phyloP scores from a whole-genome alignment of 306 rosid genomes.

The Corylus heterophylla region DNA sequence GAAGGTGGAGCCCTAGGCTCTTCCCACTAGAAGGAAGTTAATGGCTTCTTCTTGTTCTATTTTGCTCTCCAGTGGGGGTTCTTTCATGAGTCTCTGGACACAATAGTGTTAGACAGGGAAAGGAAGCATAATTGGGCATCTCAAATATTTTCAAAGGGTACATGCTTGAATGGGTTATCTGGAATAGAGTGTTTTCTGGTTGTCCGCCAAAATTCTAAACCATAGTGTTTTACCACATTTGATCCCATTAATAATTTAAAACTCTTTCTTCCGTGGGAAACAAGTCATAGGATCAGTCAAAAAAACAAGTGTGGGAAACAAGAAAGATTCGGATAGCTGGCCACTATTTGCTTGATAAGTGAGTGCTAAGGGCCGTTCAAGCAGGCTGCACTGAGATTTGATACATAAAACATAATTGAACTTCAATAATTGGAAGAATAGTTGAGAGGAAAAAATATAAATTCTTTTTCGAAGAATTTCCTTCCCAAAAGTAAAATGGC shows the following conservation, averaged over 20 bases:
- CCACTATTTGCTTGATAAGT: too few species aligned
- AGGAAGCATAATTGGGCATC: background rate
- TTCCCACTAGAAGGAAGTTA: too few species aligned
- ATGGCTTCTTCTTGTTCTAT: background rate
- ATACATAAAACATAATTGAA: background rate
- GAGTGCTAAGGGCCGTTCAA: background rate
- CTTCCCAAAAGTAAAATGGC: slow-evolving; percentile 5
- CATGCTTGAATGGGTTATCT: background rate
- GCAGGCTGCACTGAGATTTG: slow-evolving; percentile 7
- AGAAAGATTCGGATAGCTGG: too few species aligned
- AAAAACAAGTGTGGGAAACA: background rate
- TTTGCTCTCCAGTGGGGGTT: background rate
- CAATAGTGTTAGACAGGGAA: background rate
- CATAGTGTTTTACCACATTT: too few species aligned
- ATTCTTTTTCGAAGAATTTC: background rate
- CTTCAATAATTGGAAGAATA: background rate
- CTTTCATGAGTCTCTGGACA: background rate
- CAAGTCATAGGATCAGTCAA: background rate
- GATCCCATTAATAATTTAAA: too few species aligned
- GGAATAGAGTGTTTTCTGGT: background rate
- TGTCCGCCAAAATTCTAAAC: too few species aligned
- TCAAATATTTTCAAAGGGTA: background rate
- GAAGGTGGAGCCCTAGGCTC: too few species aligned
- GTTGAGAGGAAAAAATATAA: background rate
- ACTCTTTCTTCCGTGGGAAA: too few species aligned